Evolutionary conservation across 768 basidiomycete genomes (phyloP).

Genomic region (Suillus subalutaceus): DNA sequence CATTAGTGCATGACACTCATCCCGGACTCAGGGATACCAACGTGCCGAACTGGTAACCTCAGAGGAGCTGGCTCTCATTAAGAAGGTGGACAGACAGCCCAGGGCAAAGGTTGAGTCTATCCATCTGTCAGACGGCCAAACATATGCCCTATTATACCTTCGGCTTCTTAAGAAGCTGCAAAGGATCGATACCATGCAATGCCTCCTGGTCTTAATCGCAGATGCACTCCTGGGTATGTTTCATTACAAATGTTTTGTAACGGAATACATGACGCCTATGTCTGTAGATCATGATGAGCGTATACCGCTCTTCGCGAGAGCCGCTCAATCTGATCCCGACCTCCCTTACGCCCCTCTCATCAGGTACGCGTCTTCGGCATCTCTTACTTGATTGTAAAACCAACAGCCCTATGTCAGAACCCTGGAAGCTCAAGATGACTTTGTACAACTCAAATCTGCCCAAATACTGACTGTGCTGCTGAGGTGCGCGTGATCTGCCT

Average conservation of each 20-base stretch:
- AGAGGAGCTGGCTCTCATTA: slow-evolving; percentile 86
- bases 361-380: slow-evolving; percentile 46
- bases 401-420: slow-evolving; percentile 50
- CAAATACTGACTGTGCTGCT: slow-evolving; percentile 89
- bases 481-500: slow-evolving; percentile 46
- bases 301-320: slow-evolving; percentile 70
- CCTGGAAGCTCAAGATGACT: slow-evolving; percentile 88
- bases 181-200: slow-evolving; percentile 86
- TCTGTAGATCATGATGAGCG: slow-evolving; percentile 83
- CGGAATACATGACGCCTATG: not conserved
- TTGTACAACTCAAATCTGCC: slow-evolving; percentile 87
- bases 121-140: slow-evolving; percentile 78
- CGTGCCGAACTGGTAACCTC: slow-evolving; percentile 87
- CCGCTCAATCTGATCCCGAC: slow-evolving; percentile 70
- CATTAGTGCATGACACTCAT: slow-evolving; percentile 15
- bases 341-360: slow-evolving; percentile 81
- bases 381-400: not conserved
- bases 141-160: slow-evolving; percentile 88
- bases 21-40: slow-evolving; percentile 78
- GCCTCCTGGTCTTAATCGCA: slow-evolving; percentile 81
- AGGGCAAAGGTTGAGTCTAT: slow-evolving; percentile 74
- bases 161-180: slow-evolving; percentile 85
- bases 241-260: not conserved
- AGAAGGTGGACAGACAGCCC: slow-evolving; percentile 86
- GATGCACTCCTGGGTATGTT: slow-evolving; percentile 81